Base-by-base conservation (phyloP, 1,284 basidiomycete genomes). In the Cryptococcus amylolentus region DNA sequence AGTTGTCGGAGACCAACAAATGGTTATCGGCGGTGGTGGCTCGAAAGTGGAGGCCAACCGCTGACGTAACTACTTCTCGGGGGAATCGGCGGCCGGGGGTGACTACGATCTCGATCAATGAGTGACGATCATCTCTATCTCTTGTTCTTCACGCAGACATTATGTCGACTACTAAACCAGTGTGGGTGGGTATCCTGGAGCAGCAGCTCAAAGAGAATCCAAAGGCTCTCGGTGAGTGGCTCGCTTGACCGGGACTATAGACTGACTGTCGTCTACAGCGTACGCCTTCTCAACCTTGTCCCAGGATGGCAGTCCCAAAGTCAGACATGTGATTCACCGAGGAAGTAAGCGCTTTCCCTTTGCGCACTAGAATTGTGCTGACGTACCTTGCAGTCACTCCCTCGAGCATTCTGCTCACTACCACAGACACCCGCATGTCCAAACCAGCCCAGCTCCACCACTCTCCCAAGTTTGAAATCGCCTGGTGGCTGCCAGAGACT, bases 401-500 rank as follows among this genome's bases (percentile, higher is more conserved):
- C 5, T 69, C 69, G 9, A 56, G 51, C 52, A 51, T 75, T n/a
- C 64, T 78, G 43, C 54, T 76, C 38, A 66, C 67, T 4, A 72
- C 74, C 3, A 75, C 76, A 48, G 76, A 78, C 63, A 68, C 62
- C 3, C 68, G 76, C 26, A 73, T 73, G 72, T 60, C 63, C 20
- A 78, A 78, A 52, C 63, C 69, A n/a, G 40, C 51, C 18, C 73
- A 78, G 55, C 59, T 77, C 12, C 48, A 56, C 5, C 44, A 60
- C 26, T 57, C 70, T 28, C 64, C 65, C 4, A 55, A 56, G 7
- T 53, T 66, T 37, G 75, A 76, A 56, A 47, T 69, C 23, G 71
- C 73, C 9, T 78, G 75, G 73, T 70, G 71, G 69, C 66, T 78
- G 44, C 66, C 68, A 18, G 42, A 57, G 2, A 58, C 67, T 5